phyloP scores from a whole-genome alignment of 2,329 filamentous ascomycete species.

The Aspergillus awamori region DNA sequence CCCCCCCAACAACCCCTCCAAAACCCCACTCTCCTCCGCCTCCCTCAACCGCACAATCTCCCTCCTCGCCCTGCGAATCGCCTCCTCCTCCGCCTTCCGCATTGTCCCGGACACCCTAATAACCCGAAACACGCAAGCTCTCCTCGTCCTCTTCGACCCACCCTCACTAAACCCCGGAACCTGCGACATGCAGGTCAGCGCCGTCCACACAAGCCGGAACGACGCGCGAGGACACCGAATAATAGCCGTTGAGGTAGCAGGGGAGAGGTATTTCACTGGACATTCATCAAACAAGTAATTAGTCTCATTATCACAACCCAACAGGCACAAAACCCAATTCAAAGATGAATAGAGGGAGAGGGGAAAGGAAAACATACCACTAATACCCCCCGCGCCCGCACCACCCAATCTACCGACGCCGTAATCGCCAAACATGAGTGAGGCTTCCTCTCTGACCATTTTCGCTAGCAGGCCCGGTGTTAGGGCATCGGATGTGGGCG shows the following conservation, averaged over 20 bases:
- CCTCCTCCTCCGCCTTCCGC: slow-evolving; percentile 86
- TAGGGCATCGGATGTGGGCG: slow-evolving; percentile 74
- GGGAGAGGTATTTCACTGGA: slow-evolving; percentile 86
- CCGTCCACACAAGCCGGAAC: slow-evolving; percentile 87
- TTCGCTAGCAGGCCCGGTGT: slow-evolving; percentile 67
- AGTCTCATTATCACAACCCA: background rate
- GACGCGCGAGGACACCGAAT: slow-evolving; percentile 79
- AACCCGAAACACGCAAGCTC: slow-evolving; percentile 77
- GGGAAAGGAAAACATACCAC: slow-evolving; percentile 53
- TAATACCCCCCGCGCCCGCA: slow-evolving; percentile 68
- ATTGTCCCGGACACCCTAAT: slow-evolving; percentile 91
- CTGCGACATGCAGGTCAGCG: slow-evolving; percentile 75
- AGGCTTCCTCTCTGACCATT: slow-evolving; percentile 70
- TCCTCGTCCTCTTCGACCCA: slow-evolving; percentile 25
- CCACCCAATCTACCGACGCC: slow-evolving; percentile 65
- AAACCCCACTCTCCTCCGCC: slow-evolving; percentile 48
- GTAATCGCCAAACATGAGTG: slow-evolving; percentile 82
- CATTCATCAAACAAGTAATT: background rate
- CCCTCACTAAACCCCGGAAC: slow-evolving; percentile 62
- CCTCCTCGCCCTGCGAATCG: slow-evolving; percentile 73
- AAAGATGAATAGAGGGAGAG: background rate
- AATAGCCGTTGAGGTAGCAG: slow-evolving; percentile 92
- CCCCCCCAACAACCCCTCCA: slow-evolving; percentile 43
- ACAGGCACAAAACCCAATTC: background rate
- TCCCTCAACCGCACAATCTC: slow-evolving; percentile 70